Evolutionary conservation across 1,284 basidiomycete genomes (phyloP).

Genomic region (Naganishia albida): DNA sequence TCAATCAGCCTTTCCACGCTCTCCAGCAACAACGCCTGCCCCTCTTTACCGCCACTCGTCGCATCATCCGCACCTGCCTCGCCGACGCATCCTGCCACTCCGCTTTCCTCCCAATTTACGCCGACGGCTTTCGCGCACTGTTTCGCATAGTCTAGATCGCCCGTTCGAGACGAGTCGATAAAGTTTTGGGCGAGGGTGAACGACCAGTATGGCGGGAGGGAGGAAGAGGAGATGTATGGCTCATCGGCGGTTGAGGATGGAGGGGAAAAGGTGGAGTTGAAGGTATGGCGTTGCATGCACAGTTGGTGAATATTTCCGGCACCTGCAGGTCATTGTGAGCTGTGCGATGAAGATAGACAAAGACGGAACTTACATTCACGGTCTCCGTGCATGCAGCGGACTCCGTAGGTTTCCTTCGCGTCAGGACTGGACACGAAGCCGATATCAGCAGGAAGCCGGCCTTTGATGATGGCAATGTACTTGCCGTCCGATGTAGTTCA

Average conservation of each 20-base stretch:
- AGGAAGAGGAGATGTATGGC: conserved; percentile 33
- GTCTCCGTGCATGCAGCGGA: conserved; percentile 74
- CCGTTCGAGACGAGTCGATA: conserved; percentile 66
- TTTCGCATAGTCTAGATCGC: conserved; percentile 64
- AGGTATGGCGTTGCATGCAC: conserved; percentile 65
- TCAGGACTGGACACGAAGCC: conserved; percentile 59
- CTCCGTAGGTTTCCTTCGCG: conserved; percentile 66
- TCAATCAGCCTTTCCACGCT: conserved; percentile 60
- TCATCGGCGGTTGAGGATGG: neutral
- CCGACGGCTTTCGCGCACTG: conserved; percentile 65
- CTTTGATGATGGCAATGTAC: conserved; percentile 40
- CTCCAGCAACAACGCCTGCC: conserved; percentile 62
- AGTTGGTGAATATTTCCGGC: conserved; percentile 84
- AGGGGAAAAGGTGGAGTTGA: conserved; percentile 42
- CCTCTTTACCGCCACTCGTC: conserved; percentile 58
- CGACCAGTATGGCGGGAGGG: conserved; percentile 65
- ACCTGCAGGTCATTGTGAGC: conserved; percentile 14
- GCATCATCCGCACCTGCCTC: conserved; percentile 7
- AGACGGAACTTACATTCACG: conserved; percentile 62
- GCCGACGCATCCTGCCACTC: conserved; percentile 61
- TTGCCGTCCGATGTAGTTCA: conserved; percentile 74
- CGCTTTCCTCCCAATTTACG: conserved; percentile 68
- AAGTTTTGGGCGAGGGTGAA: conserved; percentile 68
- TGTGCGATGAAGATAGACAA: neutral
- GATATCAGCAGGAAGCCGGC: neutral